A percentile compares a stretch with the other conserved stretches of the same genome.
phyloP scores from a whole-genome alignment of 2,329 filamentous ascomycete species.

The Epichloe coenophiala region DNA sequence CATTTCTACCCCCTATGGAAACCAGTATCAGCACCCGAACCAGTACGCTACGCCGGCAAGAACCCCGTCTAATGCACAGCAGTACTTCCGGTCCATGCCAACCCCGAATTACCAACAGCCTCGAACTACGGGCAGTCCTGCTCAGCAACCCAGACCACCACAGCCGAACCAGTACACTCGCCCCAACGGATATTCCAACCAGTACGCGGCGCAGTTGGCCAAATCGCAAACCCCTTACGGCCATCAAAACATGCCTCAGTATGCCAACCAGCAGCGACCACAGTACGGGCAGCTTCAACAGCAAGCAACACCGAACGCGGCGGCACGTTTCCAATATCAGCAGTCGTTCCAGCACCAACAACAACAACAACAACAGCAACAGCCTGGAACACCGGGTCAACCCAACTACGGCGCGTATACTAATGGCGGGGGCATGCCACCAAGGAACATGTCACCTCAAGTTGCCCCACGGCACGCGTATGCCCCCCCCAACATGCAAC shows the following conservation, averaged over 20 bases:
- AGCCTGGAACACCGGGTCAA: conserved; percentile 21
- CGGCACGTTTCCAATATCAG: conserved; percentile 27
- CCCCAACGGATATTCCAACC: conserved; percentile 31
- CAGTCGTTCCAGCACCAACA: conserved; percentile 23
- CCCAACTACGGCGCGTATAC: conserved; percentile 23
- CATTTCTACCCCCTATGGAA: conserved; percentile 26
- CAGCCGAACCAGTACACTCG: conserved; percentile 36
- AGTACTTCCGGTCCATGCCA: conserved; percentile 27
- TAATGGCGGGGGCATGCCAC: conserved; percentile 30
- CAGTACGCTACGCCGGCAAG: conserved; percentile 36
- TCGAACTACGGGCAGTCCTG: conserved; percentile 19
- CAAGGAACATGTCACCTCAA: conserved; percentile 32
- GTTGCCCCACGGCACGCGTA: conserved; percentile 24
- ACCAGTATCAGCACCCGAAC: conserved; percentile 27
- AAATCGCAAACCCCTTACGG: conserved; percentile 40
- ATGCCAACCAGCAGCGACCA: conserved; percentile 30
- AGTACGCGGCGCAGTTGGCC: conserved; percentile 35
- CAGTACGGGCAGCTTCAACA: conserved; percentile 29
- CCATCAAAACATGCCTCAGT: conserved; percentile 36
- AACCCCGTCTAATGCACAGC: conserved; percentile 29
- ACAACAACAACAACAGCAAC: conserved; percentile 10
- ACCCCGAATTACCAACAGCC: conserved; percentile 31
- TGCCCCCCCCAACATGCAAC: conserved; percentile 24
- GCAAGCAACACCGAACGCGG: conserved; percentile 27
- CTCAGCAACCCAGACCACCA: conserved; percentile 20